Evolutionary conservation across 2,329 filamentous ascomycete species (phyloP).

Genomic region (Harringtonia lauricola): DNA sequence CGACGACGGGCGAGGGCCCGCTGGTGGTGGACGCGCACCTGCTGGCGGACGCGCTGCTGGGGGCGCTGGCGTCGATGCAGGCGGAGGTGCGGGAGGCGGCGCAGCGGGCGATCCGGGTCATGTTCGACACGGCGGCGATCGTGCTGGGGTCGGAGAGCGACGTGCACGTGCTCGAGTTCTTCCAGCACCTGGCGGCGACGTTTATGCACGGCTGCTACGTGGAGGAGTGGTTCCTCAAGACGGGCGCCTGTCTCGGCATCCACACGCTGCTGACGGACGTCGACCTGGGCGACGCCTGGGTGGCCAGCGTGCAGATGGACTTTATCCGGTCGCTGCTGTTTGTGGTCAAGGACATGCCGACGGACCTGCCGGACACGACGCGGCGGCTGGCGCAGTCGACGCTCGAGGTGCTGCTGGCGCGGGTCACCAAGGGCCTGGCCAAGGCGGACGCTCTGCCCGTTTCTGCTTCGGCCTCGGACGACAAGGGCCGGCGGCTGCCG

Average conservation of each 20-base stretch:
- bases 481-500: constrained; percentile 27
- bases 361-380: constrained; percentile 85
- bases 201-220: constrained; percentile 95
- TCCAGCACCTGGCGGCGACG: constrained; percentile 66
- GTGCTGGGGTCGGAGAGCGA: constrained; percentile 69
- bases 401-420: constrained; percentile 64
- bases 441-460: constrained; percentile 56
- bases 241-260: constrained; percentile 84
- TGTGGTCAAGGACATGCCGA: constrained; percentile 96
- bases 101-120: constrained; percentile 63
- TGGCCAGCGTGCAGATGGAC: constrained; percentile 71
- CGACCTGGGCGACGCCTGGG: constrained; percentile 74
- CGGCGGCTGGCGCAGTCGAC: constrained; percentile 73
- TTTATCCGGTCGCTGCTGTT: constrained; percentile 89
- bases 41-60: constrained; percentile 79
- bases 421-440: constrained; percentile 67
- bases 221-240: constrained; percentile 98
- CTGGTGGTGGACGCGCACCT: constrained; percentile 79
- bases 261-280: constrained; percentile 77
- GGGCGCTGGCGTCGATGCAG: constrained; percentile 80
- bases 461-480: neutral
- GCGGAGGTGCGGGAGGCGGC: constrained; percentile 71
- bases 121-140: constrained; percentile 63
- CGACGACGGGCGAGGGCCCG: constrained; percentile 75
- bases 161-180: constrained; percentile 71